A percentile compares a stretch with the other conserved stretches of the same genome.
Evolutionary conservation across 1,139 yeast genomes (phyloP).

Genomic region (Citeromyces siamensis): DNA sequence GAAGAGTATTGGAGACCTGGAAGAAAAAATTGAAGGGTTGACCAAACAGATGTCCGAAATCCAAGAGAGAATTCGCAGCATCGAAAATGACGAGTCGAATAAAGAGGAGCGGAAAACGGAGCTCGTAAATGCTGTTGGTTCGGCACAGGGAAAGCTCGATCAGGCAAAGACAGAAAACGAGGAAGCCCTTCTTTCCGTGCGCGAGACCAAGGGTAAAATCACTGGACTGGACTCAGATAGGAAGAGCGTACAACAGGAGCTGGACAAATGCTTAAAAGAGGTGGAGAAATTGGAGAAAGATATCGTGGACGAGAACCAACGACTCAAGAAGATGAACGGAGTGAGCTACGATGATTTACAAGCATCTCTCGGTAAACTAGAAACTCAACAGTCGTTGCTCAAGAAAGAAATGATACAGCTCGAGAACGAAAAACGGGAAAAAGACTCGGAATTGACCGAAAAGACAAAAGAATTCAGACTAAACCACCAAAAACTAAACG

Average conservation of each 20-base stretch:
- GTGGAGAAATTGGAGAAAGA: not conserved
- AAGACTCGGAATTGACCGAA: not conserved
- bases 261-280: not conserved
- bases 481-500: not conserved
- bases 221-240: not conserved
- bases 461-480: not conserved
- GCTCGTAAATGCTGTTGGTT: not conserved
- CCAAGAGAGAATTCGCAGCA: not conserved
- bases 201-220: too few species aligned
- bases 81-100: not conserved
- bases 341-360: not conserved
- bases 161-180: not conserved
- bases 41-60: constrained; percentile 1
- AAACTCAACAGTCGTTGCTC: not conserved
- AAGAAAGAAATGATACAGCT: not conserved
- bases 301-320: not conserved
- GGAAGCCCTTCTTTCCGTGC: too few species aligned
- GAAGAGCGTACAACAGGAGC: not conserved
- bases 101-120: not conserved
- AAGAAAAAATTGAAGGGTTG: constrained; percentile 2
- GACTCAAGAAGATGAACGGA: not conserved
- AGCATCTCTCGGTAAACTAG: not conserved
- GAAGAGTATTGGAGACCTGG: not conserved
- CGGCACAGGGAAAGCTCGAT: not conserved
- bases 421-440: not conserved